These are phyloP conservation scores for Chimonanthus praecox DNA, from an alignment of 164 flowering plant species.

Conservation along the genomic window DNA sequence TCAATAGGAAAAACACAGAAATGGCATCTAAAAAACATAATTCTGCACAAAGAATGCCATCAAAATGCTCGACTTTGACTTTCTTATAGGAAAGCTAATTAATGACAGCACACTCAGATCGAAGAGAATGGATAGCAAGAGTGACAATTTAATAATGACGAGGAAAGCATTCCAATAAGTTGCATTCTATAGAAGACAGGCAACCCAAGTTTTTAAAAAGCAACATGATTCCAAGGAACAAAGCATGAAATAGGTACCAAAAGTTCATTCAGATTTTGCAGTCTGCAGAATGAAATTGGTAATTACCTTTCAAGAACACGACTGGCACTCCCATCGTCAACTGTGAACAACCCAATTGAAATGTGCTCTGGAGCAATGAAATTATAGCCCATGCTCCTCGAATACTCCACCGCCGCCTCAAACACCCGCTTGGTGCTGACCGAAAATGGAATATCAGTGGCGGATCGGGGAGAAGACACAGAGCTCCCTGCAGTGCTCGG, in stretches of 20 bases:
- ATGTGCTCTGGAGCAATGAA: slow-evolving; percentile 79
- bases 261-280: background rate
- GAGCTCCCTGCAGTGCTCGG: background rate
- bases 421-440: slow-evolving; percentile 66
- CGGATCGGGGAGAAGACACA: background rate
- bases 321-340: slow-evolving; percentile 65
- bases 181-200: too few relatives aligned
- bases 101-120: too few relatives aligned
- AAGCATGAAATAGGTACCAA: background rate
- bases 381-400: slow-evolving; percentile 61
- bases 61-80: too few relatives aligned
- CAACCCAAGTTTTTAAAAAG: too few relatives aligned
- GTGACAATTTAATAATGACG: too few relatives aligned
- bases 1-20: too few relatives aligned
- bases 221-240: background rate
- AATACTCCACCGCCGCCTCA: slow-evolving; percentile 76
- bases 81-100: too few relatives aligned
- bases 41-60: too few relatives aligned
- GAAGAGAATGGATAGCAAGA: too few relatives aligned
- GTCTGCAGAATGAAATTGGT: background rate
- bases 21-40: too few relatives aligned
- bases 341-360: slow-evolving; percentile 58
- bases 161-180: too few relatives aligned
- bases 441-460: slow-evolving; percentile 58
- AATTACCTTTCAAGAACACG: slow-evolving; percentile 66